These are phyloP conservation scores for Phytophthora hibernalis DNA, from an alignment of 352 stramenopile species.

Conservation along the genomic window DNA sequence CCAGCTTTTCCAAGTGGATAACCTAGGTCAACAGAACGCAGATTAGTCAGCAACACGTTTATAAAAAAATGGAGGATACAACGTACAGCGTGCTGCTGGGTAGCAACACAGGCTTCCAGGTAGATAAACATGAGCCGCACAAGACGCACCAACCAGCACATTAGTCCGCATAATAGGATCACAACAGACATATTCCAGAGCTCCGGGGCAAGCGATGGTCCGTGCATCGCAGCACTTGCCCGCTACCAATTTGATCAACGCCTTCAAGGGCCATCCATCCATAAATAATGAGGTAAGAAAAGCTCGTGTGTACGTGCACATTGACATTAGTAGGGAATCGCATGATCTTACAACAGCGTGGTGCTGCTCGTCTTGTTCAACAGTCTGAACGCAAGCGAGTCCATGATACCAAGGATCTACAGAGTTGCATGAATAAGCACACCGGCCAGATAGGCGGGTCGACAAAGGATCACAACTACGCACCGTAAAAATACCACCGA, in stretches of 20 bases:
- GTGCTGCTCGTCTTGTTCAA: slow-evolving; percentile 56
- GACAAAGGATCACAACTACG: slow-evolving; percentile 20
- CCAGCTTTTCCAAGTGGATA: slow-evolving; percentile 40
- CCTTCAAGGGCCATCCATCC: slow-evolving; percentile 9
- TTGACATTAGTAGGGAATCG: slow-evolving; percentile 27
- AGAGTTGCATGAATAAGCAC: not conserved
- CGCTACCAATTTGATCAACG: slow-evolving; percentile 7
- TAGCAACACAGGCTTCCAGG: slow-evolving; percentile 50
- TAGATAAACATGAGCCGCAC: slow-evolving; percentile 43
- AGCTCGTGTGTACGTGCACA: slow-evolving; percentile 12
- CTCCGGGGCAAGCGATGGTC: slow-evolving; percentile 43
- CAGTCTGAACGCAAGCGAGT: slow-evolving; percentile 64
- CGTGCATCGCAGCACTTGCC: slow-evolving; percentile 15
- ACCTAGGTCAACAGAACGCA: slow-evolving; percentile 13
- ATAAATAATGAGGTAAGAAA: slow-evolving; percentile 30
- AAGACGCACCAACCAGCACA: slow-evolving; percentile 56
- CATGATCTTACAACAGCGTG: slow-evolving; percentile 47
- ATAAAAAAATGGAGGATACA: not conserved
- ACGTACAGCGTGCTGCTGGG: slow-evolving; percentile 53
- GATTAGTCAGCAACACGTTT: slow-evolving; percentile 2
- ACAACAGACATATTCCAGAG: slow-evolving; percentile 68
- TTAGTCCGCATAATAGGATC: slow-evolving; percentile 48
- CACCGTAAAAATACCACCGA: slow-evolving; percentile 93
- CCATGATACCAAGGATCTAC: slow-evolving; percentile 78
- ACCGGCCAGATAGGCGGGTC: not conserved